Evolutionary conservation across 306 rosid species (phyloP), one percentile per base, ranked within the genome.

Genomic region (Dalbergia cultrata): DNA sequence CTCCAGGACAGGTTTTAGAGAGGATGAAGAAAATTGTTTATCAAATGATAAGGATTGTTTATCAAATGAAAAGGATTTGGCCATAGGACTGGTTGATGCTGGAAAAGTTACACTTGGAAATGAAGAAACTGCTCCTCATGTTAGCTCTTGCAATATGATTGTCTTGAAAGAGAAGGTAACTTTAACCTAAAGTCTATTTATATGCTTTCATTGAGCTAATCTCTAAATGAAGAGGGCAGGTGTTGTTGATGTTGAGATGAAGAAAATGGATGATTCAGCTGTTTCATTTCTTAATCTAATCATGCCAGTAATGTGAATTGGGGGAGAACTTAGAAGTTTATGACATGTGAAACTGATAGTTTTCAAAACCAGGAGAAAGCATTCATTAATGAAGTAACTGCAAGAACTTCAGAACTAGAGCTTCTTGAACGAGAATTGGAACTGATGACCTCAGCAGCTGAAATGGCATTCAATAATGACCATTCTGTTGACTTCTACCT

Each of bases 391-490:
- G 91, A 82, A 71, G 77, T 79, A 54, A 59, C 49, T 73, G 75
- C 67, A 53, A 74, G 81, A 72, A 64, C 84, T 73, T 83, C 86
- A n/a, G 89, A 89, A 72, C 63, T 91, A 54, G 84, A 81, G 75
- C 86, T 79, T 82, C 97, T 91, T 84, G 92, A 87, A 54, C 82
- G 35, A 76, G 97, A 95, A 83, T 65, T 92, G 71, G 87, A 85
- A 61, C 72, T 86, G 80, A 76, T 93, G 77, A 87, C 81, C 64
- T 89, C 77, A 45, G 93, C 89, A 49, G 85, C 85, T 31, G 83
- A 79, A 76, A 84, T 88, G 89, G 90, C 76, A 26, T 85, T 90
- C 76, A 85, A 84, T 83, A 81, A 77, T 57, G 81, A 85, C 33
- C 90, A 83, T 56, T 67, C 93, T 9, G 19, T 88, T 86, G 97